These are phyloP conservation scores for Yamagishiella unicocca DNA, from an alignment of 139 green algal genomes.

Conservation along the genomic window DNA sequence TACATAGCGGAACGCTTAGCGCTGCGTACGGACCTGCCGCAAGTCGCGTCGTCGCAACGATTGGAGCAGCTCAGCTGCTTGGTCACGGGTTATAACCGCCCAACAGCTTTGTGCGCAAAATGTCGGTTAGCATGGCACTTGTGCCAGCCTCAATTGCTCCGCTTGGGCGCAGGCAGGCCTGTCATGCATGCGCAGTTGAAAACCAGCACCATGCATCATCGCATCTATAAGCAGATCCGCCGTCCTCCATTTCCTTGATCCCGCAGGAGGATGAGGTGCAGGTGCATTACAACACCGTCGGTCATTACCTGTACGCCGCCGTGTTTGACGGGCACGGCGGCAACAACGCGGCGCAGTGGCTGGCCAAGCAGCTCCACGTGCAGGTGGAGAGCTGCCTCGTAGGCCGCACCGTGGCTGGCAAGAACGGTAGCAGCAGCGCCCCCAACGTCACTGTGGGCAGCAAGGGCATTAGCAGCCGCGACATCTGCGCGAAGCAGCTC, in stretches of 20 bases:
- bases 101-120: too few relatives aligned
- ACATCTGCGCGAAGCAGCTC: conserved; percentile 5
- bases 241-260: neutral
- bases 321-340: conserved; percentile 73
- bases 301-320: conserved; percentile 47
- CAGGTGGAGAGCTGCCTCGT: conserved; percentile 31
- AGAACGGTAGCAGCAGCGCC: neutral
- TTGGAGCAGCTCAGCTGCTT: too few relatives aligned
- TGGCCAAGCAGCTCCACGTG: conserved; percentile 59
- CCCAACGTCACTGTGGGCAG: neutral
- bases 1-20: too few relatives aligned
- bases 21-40: too few relatives aligned
- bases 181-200: too few relatives aligned
- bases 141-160: too few relatives aligned
- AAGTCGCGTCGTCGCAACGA: too few relatives aligned
- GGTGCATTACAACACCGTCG: conserved; percentile 39
- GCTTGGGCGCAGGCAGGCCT: too few relatives aligned
- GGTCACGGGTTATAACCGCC: too few relatives aligned
- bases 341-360: conserved; percentile 55
- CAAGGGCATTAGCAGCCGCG: neutral
- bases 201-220: too few relatives aligned
- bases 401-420: neutral
- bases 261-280: conserved; percentile 46
- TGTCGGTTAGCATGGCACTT: too few relatives aligned
- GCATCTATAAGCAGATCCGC: neutral